A percentile compares a stretch with the other conserved stretches of the same genome.
phyloP scores from a whole-genome alignment of 2,329 filamentous ascomycete species.

The Trichoderma brevicompactum region DNA sequence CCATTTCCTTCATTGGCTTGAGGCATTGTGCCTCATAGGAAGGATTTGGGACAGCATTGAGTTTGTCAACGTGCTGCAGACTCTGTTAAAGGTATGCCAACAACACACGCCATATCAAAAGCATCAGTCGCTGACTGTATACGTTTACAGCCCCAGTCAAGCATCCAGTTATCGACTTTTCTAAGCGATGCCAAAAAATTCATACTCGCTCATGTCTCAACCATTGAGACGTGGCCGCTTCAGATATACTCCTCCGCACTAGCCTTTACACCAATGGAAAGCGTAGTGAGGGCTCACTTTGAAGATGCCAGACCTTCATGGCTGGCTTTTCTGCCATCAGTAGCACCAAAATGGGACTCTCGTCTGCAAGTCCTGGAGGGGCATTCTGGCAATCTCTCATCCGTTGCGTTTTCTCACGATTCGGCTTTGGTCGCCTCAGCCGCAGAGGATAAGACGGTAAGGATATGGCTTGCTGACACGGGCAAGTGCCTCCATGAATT shows the following conservation, averaged over 20 bases:
- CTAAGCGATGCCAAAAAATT: slow-evolving; percentile 10
- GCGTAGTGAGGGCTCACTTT: slow-evolving; percentile 30
- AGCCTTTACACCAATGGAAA: slow-evolving; percentile 34
- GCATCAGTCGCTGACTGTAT: not conserved
- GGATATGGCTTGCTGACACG: not conserved
- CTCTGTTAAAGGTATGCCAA: not conserved
- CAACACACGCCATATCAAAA: not conserved
- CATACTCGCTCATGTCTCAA: slow-evolving; percentile 10
- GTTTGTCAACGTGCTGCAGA: not conserved
- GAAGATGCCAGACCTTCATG: slow-evolving; percentile 27
- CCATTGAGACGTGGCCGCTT: slow-evolving; percentile 31
- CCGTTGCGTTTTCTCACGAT: not conserved
- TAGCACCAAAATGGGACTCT: slow-evolving; percentile 2
- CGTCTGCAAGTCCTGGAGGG: slow-evolving; percentile 3
- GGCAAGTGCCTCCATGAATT: not conserved
- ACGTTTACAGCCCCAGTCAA: not conserved
- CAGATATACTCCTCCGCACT: slow-evolving; percentile 37
- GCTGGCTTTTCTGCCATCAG: slow-evolving; percentile 18
- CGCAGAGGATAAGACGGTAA: not conserved
- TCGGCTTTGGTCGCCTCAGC: not conserved
- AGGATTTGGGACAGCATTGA: not conserved
- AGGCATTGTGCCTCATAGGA: not conserved
- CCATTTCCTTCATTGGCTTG: slow-evolving; percentile 6
- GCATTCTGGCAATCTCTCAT: not conserved
- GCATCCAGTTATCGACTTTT: not conserved